These are phyloP conservation scores for Heimioporus sp. DNA, from an alignment of 768 basidiomycete species.

Conservation along the genomic window DNA sequence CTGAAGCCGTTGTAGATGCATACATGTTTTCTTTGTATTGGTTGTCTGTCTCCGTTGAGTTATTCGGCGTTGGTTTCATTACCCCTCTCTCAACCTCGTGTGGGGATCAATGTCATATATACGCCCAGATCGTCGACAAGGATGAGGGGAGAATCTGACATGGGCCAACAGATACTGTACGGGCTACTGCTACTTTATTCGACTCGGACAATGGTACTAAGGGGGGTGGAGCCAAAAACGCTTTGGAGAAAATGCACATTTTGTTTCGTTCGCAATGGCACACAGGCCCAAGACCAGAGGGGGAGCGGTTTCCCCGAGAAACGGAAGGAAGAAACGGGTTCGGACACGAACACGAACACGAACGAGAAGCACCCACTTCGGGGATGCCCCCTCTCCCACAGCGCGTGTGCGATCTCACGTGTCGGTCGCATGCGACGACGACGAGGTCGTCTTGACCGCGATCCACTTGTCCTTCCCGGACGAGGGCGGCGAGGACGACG, in stretches of 20 bases:
- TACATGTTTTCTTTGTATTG: not conserved
- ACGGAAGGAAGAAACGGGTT: too few species aligned
- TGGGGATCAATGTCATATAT: conserved; percentile 2
- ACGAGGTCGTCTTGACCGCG: conserved; percentile 53
- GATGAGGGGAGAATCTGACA: conserved; percentile 1
- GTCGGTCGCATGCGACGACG: conserved; percentile 6
- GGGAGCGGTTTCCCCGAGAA: not conserved
- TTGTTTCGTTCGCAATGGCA: conserved; percentile 8
- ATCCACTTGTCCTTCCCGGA: conserved; percentile 71
- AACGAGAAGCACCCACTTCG: too few species aligned
- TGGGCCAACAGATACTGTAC: conserved; percentile 14
- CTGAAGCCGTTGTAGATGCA: conserved; percentile 59
- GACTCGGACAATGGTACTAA: conserved; percentile 15
- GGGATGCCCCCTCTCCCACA: too few species aligned
- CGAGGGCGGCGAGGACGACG: too few species aligned
- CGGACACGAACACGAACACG: too few species aligned
- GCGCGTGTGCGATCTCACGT: conserved; percentile 3
- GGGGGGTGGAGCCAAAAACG: conserved; percentile 11
- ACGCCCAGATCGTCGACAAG: not conserved
- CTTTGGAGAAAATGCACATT: conserved; percentile 11
- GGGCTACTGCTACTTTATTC: conserved; percentile 21
- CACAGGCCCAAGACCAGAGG: conserved; percentile 15
- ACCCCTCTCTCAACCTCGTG: too few species aligned
- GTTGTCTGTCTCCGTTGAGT: not conserved
- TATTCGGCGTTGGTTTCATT: too few species aligned